Percentiles rank a stretch among this genome's conserved stretches.
These are phyloP conservation scores for Acanthamoeba healyi DNA, from an alignment of 208 protist genomes.

Conservation along the genomic window DNA sequence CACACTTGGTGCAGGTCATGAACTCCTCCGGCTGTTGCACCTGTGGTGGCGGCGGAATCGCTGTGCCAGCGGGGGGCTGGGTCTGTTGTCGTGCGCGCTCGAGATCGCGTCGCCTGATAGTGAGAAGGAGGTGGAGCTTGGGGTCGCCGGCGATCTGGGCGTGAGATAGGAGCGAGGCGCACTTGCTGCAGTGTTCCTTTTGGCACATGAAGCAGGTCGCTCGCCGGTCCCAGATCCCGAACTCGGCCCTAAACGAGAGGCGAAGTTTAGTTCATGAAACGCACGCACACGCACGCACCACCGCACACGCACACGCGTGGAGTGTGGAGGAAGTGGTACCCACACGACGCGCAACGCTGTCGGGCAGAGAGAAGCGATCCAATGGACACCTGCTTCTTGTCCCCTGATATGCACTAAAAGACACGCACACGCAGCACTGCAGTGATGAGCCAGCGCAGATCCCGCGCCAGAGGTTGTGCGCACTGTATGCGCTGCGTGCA, in stretches of 20 bases:
- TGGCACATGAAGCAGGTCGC: conserved; percentile 39
- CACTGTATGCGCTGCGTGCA: background rate
- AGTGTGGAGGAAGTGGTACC: background rate
- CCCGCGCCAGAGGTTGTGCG: background rate
- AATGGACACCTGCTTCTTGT: conserved; percentile 23
- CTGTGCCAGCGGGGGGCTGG: background rate
- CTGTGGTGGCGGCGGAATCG: background rate
- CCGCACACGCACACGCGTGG: background rate
- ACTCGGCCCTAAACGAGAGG: background rate
- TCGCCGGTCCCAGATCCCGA: background rate
- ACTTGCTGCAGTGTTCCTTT: conserved; percentile 24
- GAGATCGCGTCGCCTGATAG: background rate
- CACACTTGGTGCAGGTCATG: background rate
- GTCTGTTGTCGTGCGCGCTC: background rate
- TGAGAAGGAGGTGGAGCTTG: conserved; percentile 37
- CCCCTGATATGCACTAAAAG: conserved; percentile 28
- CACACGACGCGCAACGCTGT: conserved; percentile 17
- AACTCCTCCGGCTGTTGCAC: background rate
- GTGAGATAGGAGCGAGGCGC: background rate
- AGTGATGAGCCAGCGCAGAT: background rate
- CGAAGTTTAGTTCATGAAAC: background rate
- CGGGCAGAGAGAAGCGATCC: background rate
- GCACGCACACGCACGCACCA: background rate
- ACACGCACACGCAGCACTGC: no score
- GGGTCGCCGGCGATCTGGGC: conserved; percentile 5